These are phyloP conservation scores for Colletotrichum tropicicola DNA, from an alignment of 2,329 filamentous ascomycete species.

Conservation along the genomic window DNA sequence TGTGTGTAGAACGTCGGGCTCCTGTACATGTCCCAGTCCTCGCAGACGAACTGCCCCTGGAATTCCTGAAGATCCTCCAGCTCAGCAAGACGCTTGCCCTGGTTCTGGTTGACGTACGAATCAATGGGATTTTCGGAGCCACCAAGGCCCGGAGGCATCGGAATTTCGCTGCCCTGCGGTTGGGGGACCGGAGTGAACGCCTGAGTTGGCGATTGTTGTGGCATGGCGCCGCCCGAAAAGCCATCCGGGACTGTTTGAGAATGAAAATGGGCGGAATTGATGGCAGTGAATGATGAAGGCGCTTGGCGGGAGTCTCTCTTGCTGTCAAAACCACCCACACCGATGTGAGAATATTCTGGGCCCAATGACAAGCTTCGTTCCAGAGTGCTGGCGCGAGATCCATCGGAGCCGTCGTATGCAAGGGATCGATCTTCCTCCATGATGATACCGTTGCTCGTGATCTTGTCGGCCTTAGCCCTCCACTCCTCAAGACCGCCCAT, in stretches of 20 bases:
- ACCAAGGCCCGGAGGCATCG: not conserved
- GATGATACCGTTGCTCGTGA: slow-evolving; percentile 55
- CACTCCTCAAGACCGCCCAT: slow-evolving; percentile 64
- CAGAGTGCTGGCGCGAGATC: slow-evolving; percentile 39
- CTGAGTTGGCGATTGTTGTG: slow-evolving; percentile 22
- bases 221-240: not conserved
- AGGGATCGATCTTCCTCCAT: slow-evolving; percentile 40
- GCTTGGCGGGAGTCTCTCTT: slow-evolving; percentile 34
- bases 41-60: slow-evolving; percentile 17
- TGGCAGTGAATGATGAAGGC: slow-evolving; percentile 47
- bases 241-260: not conserved
- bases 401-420: slow-evolving; percentile 34
- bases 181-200: not conserved
- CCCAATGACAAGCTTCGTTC: slow-evolving; percentile 40
- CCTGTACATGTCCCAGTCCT: slow-evolving; percentile 8
- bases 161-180: not conserved
- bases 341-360: slow-evolving; percentile 33
- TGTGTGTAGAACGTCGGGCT: slow-evolving; percentile 16
- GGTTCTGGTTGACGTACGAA: slow-evolving; percentile 20
- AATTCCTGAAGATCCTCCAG: slow-evolving; percentile 25
- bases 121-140: slow-evolving; percentile 9
- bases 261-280: slow-evolving; percentile 38
- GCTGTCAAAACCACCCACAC: slow-evolving; percentile 14
- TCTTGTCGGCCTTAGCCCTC: slow-evolving; percentile 47
- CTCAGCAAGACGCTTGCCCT: slow-evolving; percentile 17